Conservation (phyloP, 352 stramenopile species). For the Pythium rhizo-oryzae region DNA sequence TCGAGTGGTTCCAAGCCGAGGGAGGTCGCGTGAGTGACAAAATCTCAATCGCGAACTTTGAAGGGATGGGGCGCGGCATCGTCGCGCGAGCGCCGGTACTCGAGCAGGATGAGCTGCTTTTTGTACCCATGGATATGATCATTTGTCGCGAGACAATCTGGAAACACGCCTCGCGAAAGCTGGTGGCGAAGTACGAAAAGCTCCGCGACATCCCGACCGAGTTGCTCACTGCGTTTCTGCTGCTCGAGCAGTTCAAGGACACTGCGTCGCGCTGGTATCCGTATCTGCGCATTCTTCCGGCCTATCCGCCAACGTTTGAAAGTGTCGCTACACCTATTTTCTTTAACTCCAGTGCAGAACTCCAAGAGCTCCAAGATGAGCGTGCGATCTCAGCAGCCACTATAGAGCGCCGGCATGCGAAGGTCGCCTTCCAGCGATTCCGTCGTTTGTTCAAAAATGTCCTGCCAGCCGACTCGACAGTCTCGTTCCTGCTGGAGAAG, state of each 20-base stretch:
- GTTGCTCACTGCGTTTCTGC: conserved; percentile 62
- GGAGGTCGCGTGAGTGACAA: conserved; percentile 20
- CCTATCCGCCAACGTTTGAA: conserved; percentile 7
- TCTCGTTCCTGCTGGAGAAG: conserved; percentile 17
- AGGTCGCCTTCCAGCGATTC: conserved; percentile 46
- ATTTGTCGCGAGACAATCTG: conserved; percentile 29
- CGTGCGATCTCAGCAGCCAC: conserved; percentile 37
- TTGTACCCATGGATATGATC: conserved; percentile 26
- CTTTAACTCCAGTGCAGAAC: conserved; percentile 28
- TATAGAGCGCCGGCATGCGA: conserved; percentile 32
- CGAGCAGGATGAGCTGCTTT: conserved; percentile 23
- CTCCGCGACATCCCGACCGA: conserved; percentile 46
- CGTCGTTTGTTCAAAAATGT: conserved; percentile 44
- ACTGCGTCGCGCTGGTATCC: conserved; percentile 47
- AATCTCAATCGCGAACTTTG: conserved; percentile 19
- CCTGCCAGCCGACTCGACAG: conserved; percentile 4
- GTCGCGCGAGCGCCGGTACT: neutral
- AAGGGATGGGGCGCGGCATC: conserved; percentile 28
- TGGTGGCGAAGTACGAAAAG: conserved; percentile 42
- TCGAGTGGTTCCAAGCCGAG: conserved; percentile 45
- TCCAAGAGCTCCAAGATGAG: conserved; percentile 52
- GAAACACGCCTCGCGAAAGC: conserved; percentile 9
- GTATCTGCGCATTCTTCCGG: conserved; percentile 58
- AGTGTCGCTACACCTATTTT: conserved; percentile 43
- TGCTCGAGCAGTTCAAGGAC: conserved; percentile 53